Conservation (phyloP, 768 basidiomycete species). For the Inosperma sp. region DNA sequence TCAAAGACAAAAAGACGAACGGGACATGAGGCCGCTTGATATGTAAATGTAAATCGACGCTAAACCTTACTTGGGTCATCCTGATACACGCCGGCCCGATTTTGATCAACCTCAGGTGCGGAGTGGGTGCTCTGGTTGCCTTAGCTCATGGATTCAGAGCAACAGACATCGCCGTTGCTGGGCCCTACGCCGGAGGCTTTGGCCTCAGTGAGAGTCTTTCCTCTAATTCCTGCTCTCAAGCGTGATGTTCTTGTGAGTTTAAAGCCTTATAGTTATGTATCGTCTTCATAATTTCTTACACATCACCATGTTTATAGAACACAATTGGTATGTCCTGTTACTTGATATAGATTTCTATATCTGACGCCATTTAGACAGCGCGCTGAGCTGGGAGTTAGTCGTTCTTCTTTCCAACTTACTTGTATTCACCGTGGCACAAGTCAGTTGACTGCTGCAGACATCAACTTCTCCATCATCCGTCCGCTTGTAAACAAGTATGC, state of each 20-base stretch:
- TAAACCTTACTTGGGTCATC: constrained; percentile 8
- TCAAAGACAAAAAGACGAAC: constrained; percentile 19
- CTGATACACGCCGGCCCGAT: not conserved
- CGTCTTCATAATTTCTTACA: not conserved
- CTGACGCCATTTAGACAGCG: constrained; percentile 47
- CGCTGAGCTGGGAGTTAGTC: constrained; percentile 77
- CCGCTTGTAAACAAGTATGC: constrained; percentile 79
- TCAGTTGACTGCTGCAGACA: constrained; percentile 78
- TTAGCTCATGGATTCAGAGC: constrained; percentile 46
- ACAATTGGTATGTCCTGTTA: constrained; percentile 37
- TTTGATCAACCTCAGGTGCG: no score
- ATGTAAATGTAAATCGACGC: not conserved
- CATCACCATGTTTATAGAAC: constrained; percentile 30
- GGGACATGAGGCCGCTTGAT: no score
- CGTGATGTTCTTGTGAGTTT: constrained; percentile 61
- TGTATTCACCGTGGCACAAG: constrained; percentile 30
- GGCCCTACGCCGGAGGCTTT: constrained; percentile 56
- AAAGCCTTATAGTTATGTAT: constrained; percentile 5
- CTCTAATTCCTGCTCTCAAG: constrained; percentile 70
- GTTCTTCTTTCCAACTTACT: constrained; percentile 2
- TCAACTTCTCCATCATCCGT: constrained; percentile 75
- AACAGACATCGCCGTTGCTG: constrained; percentile 37
- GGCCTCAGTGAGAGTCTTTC: constrained; percentile 68
- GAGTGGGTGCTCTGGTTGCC: no score
- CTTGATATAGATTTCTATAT: constrained; percentile 2